phyloP scores from a whole-genome alignment of 208 protist species.

The Trichomonas gallinae region DNA sequence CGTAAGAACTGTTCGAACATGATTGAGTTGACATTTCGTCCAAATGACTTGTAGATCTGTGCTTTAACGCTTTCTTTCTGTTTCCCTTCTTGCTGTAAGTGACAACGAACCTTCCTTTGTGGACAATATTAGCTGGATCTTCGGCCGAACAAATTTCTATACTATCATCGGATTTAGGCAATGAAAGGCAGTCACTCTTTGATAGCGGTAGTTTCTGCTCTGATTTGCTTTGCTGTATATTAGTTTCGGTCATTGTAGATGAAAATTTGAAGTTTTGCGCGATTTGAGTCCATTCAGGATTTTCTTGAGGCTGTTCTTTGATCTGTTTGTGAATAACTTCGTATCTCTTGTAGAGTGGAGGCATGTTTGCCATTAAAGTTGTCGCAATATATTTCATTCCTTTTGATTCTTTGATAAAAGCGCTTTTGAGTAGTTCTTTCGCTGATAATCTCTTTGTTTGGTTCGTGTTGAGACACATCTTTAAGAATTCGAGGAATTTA shows the following conservation, averaged over 20 bases:
- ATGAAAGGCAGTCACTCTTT: background rate
- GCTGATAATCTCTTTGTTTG: slow-evolving; percentile 31
- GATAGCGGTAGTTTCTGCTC: background rate
- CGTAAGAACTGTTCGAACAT: too few species aligned
- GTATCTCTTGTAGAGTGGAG: background rate
- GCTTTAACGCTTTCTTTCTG: background rate
- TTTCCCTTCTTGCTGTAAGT: background rate
- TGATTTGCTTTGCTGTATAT: background rate
- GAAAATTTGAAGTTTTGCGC: background rate
- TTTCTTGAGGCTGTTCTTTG: background rate
- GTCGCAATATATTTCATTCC: background rate
- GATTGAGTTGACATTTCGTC: too few species aligned
- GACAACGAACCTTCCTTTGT: background rate
- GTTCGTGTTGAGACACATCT: slow-evolving; percentile 42
- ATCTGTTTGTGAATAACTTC: background rate
- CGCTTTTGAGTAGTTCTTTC: slow-evolving; percentile 25
- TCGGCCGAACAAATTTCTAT: background rate
- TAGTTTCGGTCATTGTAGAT: background rate
- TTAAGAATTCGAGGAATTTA: slow-evolving; percentile 38
- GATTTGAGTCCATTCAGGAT: background rate
- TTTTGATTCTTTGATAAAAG: slow-evolving; percentile 29
- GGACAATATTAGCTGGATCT: background rate
- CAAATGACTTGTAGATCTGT: background rate
- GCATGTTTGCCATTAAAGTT: background rate
- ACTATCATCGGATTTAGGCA: background rate